Conservation (phyloP, 2,329 filamentous ascomycete species). For the Neofusicoccum kwambonambiense region DNA sequence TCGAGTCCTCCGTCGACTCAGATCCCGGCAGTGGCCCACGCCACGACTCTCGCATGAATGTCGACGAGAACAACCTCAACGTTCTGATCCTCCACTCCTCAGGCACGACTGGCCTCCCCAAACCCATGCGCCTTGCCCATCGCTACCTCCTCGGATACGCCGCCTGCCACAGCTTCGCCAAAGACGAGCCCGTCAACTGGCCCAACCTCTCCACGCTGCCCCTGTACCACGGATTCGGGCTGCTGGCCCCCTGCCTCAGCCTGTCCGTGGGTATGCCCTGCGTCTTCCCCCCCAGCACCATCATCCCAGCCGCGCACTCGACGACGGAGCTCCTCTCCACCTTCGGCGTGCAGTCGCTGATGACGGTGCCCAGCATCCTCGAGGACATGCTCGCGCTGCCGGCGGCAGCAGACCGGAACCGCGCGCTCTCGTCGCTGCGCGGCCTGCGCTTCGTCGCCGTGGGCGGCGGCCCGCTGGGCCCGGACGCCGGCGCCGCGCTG, state of each 20-base stretch:
- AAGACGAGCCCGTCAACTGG: slow-evolving; percentile 13
- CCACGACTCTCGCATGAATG: neutral
- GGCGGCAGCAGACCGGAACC: neutral
- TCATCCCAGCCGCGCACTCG: slow-evolving; percentile 26
- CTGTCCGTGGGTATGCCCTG: slow-evolving; percentile 30
- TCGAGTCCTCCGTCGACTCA: neutral
- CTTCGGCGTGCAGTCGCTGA: slow-evolving; percentile 26
- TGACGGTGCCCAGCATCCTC: slow-evolving; percentile 38
- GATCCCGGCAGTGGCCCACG: neutral
- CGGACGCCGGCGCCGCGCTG: slow-evolving; percentile 26
- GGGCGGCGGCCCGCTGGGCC: slow-evolving; percentile 34
- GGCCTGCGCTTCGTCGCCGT: slow-evolving; percentile 30
- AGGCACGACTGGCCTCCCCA: slow-evolving; percentile 38
- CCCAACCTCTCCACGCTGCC: slow-evolving; percentile 36
- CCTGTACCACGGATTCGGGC: slow-evolving; percentile 37
- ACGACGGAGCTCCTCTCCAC: slow-evolving; percentile 26
- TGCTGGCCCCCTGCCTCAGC: slow-evolving; percentile 34
- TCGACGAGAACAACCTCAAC: neutral
- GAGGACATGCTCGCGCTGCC: slow-evolving; percentile 31
- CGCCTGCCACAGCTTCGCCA: slow-evolving; percentile 21
- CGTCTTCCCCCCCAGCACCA: slow-evolving; percentile 27
- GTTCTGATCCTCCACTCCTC: slow-evolving; percentile 31
- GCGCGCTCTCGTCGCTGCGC: slow-evolving; percentile 19
- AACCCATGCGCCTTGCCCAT: slow-evolving; percentile 35
- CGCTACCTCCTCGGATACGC: slow-evolving; percentile 31